Conservation (phyloP, 2,329 filamentous ascomycete species). For the Fusarium palustre region DNA sequence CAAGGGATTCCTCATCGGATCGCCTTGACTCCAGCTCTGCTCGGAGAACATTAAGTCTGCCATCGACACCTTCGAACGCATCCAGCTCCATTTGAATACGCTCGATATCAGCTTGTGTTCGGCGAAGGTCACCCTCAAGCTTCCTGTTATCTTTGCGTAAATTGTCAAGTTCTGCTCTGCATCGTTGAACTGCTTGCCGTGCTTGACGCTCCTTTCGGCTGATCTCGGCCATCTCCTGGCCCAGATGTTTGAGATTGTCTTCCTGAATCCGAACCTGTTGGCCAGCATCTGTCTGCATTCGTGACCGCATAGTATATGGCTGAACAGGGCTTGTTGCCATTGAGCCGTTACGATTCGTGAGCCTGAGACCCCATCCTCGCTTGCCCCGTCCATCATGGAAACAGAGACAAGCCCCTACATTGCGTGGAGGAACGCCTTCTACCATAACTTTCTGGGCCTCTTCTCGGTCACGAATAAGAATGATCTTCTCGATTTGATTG, state of each 20-base stretch:
- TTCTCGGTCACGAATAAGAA: slow-evolving; percentile 76
- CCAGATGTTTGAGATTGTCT: slow-evolving; percentile 65
- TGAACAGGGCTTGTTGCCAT: slow-evolving; percentile 58
- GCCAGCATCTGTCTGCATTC: slow-evolving; percentile 84
- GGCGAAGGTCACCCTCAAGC: slow-evolving; percentile 67
- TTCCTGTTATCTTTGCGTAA: slow-evolving; percentile 51
- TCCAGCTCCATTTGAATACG: slow-evolving; percentile 69
- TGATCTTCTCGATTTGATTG: slow-evolving; percentile 83
- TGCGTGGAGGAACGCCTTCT: slow-evolving; percentile 67
- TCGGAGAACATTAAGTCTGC: slow-evolving; percentile 69
- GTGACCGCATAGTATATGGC: slow-evolving; percentile 65
- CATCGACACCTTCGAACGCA: slow-evolving; percentile 74
- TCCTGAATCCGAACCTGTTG: slow-evolving; percentile 69
- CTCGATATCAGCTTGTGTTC: slow-evolving; percentile 69
- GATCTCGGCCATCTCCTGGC: slow-evolving; percentile 65
- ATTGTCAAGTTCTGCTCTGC: slow-evolving; percentile 60
- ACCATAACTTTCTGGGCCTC: slow-evolving; percentile 79
- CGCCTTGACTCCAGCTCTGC: slow-evolving; percentile 68
- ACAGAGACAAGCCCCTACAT: slow-evolving; percentile 79
- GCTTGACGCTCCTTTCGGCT: slow-evolving; percentile 61
- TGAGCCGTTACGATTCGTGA: slow-evolving; percentile 59
- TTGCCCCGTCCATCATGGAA: slow-evolving; percentile 68
- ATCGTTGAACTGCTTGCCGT: slow-evolving; percentile 61
- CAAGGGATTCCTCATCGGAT: slow-evolving; percentile 60
- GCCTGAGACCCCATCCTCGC: slow-evolving; percentile 69